These are phyloP conservation scores for Cadophora sp. DNA, from an alignment of 2,329 filamentous ascomycete genomes.

Conservation along the genomic window DNA sequence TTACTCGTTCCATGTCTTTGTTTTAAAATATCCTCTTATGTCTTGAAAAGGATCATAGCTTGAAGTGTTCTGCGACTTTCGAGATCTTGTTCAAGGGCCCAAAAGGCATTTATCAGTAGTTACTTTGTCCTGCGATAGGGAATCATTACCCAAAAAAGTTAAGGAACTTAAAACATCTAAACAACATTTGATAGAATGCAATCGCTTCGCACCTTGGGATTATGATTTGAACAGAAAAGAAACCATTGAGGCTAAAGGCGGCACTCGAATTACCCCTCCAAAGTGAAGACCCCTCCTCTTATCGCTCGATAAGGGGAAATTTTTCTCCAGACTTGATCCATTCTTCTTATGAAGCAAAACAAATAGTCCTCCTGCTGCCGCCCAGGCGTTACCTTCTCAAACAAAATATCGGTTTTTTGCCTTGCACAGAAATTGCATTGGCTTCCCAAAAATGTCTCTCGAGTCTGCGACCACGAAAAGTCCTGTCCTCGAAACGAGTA, in stretches of 20 bases:
- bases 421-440: neutral
- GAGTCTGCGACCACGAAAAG: neutral
- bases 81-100: no score
- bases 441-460: constrained; percentile 5
- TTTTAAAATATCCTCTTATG: no score
- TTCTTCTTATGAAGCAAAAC: neutral
- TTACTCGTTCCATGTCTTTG: no score
- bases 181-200: no score
- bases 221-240: no score
- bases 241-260: constrained; percentile 12
- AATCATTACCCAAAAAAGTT: no score
- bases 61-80: no score
- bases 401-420: neutral
- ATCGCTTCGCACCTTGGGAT: no score
- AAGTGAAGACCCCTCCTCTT: constrained; percentile 19
- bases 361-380: neutral
- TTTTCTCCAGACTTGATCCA: neutral
- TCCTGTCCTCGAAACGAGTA: neutral
- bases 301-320: constrained; percentile 21
- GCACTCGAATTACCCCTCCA: constrained; percentile 17
- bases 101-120: no score
- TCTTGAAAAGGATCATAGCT: no score
- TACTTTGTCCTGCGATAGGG: no score
- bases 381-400: neutral
- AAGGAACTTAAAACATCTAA: no score